phyloP scores from a whole-genome alignment of 2,329 filamentous ascomycete species.

The Cyphellophora attinorum region DNA sequence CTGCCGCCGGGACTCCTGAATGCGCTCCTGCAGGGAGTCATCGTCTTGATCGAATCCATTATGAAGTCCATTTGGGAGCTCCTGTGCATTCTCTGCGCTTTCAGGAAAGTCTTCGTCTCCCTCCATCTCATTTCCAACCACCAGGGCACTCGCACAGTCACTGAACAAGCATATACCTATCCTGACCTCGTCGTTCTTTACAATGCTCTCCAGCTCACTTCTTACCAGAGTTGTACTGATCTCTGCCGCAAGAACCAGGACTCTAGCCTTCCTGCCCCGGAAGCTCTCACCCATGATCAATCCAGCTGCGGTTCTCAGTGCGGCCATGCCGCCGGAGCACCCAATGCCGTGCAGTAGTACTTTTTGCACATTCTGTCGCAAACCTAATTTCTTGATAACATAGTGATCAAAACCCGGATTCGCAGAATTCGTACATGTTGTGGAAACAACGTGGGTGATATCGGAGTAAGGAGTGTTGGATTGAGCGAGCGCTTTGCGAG shows the following conservation, averaged over 20 bases:
- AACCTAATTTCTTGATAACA: conserved; percentile 49
- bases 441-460: conserved; percentile 59
- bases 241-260: conserved; percentile 51
- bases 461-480: conserved; percentile 20
- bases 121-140: conserved; percentile 56
- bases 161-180: conserved; percentile 61
- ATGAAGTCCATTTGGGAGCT: too few relatives aligned
- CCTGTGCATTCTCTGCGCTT: too few relatives aligned
- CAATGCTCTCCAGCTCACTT: conserved; percentile 56
- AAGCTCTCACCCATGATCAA: conserved; percentile 55
- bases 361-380: conserved; percentile 52
- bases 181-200: conserved; percentile 49
- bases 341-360: conserved; percentile 58
- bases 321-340: conserved; percentile 55
- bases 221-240: conserved; percentile 43
- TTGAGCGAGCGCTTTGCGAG: conserved; percentile 21
- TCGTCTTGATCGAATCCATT: too few relatives aligned
- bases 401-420: conserved; percentile 62
- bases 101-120: conserved; percentile 15
- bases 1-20: too few relatives aligned
- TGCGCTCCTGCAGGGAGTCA: too few relatives aligned
- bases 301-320: conserved; percentile 55
- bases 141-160: conserved; percentile 57
- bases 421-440: conserved; percentile 60
- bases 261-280: conserved; percentile 49